A percentile compares a stretch with the other conserved stretches of the same genome.
Evolutionary conservation across 371 early-diverging fungal genomes (phyloP).

Genomic region (Polyrhizophydium stewartii): DNA sequence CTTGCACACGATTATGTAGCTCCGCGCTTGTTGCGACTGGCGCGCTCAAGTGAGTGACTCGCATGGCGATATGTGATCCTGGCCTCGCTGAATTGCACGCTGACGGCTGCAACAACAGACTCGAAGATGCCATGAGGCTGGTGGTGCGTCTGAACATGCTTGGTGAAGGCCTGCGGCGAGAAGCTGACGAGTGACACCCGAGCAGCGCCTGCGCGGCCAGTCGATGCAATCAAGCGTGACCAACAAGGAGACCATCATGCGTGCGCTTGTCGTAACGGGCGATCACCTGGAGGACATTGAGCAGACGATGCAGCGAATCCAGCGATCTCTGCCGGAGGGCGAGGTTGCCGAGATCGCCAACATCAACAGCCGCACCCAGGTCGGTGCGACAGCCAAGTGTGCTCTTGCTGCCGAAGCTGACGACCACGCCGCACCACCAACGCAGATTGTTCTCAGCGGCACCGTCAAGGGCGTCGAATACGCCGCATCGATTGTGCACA

Average conservation of each 20-base stretch:
- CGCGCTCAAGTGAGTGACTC: background rate
- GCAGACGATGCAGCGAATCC: slow-evolving; percentile 55
- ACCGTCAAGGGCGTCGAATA: slow-evolving; percentile 81
- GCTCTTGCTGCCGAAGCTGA: background rate
- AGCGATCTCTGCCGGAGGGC: slow-evolving; percentile 51
- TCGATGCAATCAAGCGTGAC: slow-evolving; percentile 82
- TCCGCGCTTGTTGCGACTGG: slow-evolving; percentile 25
- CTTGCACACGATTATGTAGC: background rate
- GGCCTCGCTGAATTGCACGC: slow-evolving; percentile 27
- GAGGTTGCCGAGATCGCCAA: slow-evolving; percentile 83
- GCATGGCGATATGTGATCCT: no score
- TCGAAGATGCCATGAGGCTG: slow-evolving; percentile 77
- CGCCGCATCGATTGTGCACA: slow-evolving; percentile 74
- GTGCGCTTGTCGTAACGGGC: slow-evolving; percentile 77
- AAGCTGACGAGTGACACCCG: background rate
- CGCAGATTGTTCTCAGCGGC: slow-evolving; percentile 88
- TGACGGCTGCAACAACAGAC: slow-evolving; percentile 14
- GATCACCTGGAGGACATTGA: slow-evolving; percentile 69
- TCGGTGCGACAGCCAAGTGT: no score
- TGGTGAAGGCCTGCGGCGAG: background rate
- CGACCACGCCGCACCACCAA: slow-evolving; percentile 7
- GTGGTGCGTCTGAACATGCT: slow-evolving; percentile 45
- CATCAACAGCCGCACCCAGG: slow-evolving; percentile 57
- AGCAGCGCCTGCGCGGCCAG: slow-evolving; percentile 69
- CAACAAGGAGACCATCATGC: slow-evolving; percentile 74